Evolutionary conservation across 2,329 filamentous ascomycete species (phyloP).

Genomic region (Aciculosporium take): DNA sequence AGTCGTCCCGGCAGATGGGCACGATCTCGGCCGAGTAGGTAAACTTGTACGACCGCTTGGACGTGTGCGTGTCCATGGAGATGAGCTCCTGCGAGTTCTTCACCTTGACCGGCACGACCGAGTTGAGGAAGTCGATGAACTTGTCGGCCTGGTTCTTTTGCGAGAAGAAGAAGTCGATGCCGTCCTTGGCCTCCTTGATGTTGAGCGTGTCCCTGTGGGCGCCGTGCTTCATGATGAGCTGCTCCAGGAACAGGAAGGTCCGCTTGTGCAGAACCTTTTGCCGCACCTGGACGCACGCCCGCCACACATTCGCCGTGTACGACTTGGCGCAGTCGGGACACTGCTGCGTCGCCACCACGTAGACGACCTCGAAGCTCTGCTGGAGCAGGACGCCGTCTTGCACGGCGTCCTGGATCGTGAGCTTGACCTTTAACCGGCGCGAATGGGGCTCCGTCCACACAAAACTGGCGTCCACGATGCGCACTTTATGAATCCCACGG

Average conservation of each 20-base stretch:
- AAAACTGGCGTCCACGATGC: constrained; percentile 91
- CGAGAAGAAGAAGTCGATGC: constrained; percentile 90
- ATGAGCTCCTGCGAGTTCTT: constrained; percentile 79
- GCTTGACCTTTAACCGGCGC: constrained; percentile 79
- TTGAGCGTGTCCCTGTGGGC: constrained; percentile 92
- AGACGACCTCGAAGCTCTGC: constrained; percentile 90
- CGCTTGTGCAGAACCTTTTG: constrained; percentile 97
- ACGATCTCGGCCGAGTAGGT: constrained; percentile 79
- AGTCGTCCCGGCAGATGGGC: constrained; percentile 92
- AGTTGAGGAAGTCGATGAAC: constrained; percentile 80
- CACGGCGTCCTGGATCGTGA: constrained; percentile 69
- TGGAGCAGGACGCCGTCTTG: constrained; percentile 58
- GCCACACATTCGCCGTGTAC: constrained; percentile 92
- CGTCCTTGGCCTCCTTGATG: constrained; percentile 93
- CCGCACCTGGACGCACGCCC: constrained; percentile 82
- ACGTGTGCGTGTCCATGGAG: constrained; percentile 82
- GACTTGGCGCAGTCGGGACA: constrained; percentile 92
- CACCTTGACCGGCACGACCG: constrained; percentile 60
- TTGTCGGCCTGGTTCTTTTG: constrained; percentile 82
- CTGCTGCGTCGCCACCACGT: constrained; percentile 79
- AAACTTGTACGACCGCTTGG: constrained; percentile 87
- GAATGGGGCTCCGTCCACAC: constrained; percentile 99
- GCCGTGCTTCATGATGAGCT: constrained; percentile 86
- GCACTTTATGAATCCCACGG: constrained; percentile 71
- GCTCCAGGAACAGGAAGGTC: constrained; percentile 59